phyloP scores from a whole-genome alignment of 75 land plant species.

The Cunninghamia lanceolata region DNA sequence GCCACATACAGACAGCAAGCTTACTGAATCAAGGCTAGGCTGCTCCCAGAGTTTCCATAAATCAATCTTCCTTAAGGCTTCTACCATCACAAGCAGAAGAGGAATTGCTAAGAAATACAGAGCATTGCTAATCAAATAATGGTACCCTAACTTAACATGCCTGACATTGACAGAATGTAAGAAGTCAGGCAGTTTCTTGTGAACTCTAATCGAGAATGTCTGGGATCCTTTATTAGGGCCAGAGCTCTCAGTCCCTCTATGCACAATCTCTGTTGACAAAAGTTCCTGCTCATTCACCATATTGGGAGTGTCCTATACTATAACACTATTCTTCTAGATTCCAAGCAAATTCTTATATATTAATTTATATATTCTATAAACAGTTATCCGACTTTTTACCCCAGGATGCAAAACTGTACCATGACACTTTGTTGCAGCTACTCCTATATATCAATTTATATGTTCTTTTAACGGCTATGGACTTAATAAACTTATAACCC shows the following conservation, averaged over 20 bases:
- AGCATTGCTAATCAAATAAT: neutral
- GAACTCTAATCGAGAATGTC: neutral
- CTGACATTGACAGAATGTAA: neutral
- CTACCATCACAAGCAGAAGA: neutral
- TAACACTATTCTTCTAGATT: no score
- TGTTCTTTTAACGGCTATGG: no score
- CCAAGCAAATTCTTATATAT: no score
- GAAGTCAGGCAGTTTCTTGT: neutral
- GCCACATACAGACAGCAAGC: constrained; percentile 34
- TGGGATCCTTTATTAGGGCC: neutral
- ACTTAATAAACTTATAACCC: no score
- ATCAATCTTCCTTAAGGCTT: neutral
- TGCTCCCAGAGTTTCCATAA: constrained; percentile 52
- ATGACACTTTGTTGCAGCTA: no score
- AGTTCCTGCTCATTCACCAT: neutral
- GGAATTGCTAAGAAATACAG: neutral
- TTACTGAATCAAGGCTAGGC: constrained; percentile 29
- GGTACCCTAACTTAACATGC: neutral
- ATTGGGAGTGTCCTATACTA: neutral
- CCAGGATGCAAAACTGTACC: no score
- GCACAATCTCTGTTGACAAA: neutral
- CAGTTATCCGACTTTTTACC: no score
- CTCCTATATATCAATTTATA: no score
- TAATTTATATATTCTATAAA: no score
- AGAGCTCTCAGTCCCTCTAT: neutral